Base-by-base conservation (phyloP, 257 asterid genomes). In the Solanum dulcamara region DNA sequence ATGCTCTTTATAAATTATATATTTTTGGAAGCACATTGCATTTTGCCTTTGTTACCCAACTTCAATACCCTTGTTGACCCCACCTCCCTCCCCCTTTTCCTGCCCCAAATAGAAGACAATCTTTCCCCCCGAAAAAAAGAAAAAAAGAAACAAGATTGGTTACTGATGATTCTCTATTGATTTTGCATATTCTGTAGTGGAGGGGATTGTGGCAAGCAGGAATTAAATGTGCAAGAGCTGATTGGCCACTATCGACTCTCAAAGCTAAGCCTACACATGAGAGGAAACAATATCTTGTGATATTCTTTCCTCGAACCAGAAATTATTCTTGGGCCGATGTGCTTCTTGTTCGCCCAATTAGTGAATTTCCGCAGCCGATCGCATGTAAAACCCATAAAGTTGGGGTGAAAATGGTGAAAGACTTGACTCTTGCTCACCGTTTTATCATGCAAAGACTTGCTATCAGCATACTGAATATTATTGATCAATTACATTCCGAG, bases 191-290 rank as follows among this genome's bases (percentile, higher is more conserved):
- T 74, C 82, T 85, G 82, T 84, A 97, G 99, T 95, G 99, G 98
- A 94, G 98, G 89, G 99, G 99, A 84, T 88, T 92, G 88, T 97
- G 99, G 99, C 98, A 97, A 88, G 92, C 98, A 51, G 99, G 98
- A 91, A 97, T 97, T 79, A 92, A 92, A 89, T 97, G 99, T 83
- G 95, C 96, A 22, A 91, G 96, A 90, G 94, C 92, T 81, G 99
- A 97, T 85, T 94, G 98, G 97, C 99, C 99, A 59, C 88, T 97
- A 85, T 85, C 97, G 83, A 94, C 98, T 90, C 84, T 95, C 90
- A 95, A 88, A 88, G 98, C 98, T 86, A 97, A 94, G 91, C 99
- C 99, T 83, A 94, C 98, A 57, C 98, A 93, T 86, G 98, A 91
- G 89, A 90, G 98, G 90, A 95, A 95, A 90, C 96, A 93, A 86